phyloP scores from a whole-genome alignment of 2,329 filamentous ascomycete species.

The Fusarium sp. region DNA sequence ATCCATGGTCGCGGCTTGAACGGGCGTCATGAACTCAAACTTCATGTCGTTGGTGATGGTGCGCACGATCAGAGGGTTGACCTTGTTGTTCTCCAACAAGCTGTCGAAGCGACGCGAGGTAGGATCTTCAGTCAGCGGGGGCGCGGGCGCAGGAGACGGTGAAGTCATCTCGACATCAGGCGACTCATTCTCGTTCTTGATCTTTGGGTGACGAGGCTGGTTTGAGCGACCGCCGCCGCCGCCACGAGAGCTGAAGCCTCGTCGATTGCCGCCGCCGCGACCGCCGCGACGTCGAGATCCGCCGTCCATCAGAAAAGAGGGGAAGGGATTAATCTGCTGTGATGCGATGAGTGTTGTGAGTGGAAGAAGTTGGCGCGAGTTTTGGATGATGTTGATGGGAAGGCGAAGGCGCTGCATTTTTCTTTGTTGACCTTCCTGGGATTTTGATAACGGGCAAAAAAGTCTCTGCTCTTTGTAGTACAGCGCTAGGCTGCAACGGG shows the following conservation, averaged over 20 bases:
- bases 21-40: slow-evolving; percentile 63
- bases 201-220: background rate
- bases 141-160: background rate
- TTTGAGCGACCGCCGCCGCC: background rate
- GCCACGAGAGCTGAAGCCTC: background rate
- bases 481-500: background rate
- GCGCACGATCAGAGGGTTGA: slow-evolving; percentile 58
- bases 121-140: slow-evolving; percentile 46
- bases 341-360: background rate
- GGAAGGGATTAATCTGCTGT: too few relatives aligned
- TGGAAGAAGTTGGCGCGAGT: background rate
- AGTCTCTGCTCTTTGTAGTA: slow-evolving; percentile 19
- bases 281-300: slow-evolving; percentile 14
- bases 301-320: slow-evolving; percentile 8
- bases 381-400: background rate
- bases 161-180: background rate
- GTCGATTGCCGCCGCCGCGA: slow-evolving; percentile 13
- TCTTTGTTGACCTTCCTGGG: background rate
- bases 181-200: background rate
- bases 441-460: slow-evolving; percentile 23
- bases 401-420: slow-evolving; percentile 19
- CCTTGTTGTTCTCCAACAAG: slow-evolving; percentile 50
- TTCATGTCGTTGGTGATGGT: slow-evolving; percentile 59
- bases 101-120: slow-evolving; percentile 59
- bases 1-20: slow-evolving; percentile 62